These are phyloP conservation scores for Diplogelasinospora grovesii DNA, from an alignment of 495 filamentous ascomycete genomes.

Conservation along the genomic window DNA sequence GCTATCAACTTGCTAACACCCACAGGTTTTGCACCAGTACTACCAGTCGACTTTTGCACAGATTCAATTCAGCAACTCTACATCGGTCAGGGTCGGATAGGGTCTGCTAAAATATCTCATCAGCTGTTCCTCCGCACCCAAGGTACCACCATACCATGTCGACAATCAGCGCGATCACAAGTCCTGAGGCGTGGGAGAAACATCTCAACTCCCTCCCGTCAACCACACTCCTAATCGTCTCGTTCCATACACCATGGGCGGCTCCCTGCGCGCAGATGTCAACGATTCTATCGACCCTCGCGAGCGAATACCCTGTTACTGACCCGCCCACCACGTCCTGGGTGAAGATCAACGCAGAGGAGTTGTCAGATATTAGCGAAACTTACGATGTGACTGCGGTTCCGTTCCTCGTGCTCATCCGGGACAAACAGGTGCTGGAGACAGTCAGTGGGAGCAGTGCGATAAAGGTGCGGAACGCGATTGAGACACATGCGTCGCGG, in stretches of 20 bases:
- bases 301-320: conserved; percentile 66
- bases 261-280: conserved; percentile 91
- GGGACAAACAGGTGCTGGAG: conserved; percentile 63
- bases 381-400: conserved; percentile 89
- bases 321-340: conserved; percentile 65
- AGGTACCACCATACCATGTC: conserved; percentile 46
- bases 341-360: conserved; percentile 83
- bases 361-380: conserved; percentile 79
- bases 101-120: too few species aligned
- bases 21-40: too few species aligned
- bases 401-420: conserved; percentile 79
- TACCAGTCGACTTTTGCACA: too few species aligned
- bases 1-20: too few species aligned
- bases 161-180: conserved; percentile 63
- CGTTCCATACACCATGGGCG: conserved; percentile 97
- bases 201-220: conserved; percentile 57
- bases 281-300: conserved; percentile 76
- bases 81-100: too few species aligned
- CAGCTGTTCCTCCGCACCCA: too few species aligned
- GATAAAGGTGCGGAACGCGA: conserved; percentile 67
- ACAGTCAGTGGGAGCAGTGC: conserved; percentile 84
- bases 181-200: conserved; percentile 58
- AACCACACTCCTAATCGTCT: conserved; percentile 68
- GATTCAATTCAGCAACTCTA: too few species aligned
- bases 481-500: conserved; percentile 63